Base-by-base conservation (phyloP, 2,329 filamentous ascomycete species). In the Graphiopsis chlorocephala region DNA sequence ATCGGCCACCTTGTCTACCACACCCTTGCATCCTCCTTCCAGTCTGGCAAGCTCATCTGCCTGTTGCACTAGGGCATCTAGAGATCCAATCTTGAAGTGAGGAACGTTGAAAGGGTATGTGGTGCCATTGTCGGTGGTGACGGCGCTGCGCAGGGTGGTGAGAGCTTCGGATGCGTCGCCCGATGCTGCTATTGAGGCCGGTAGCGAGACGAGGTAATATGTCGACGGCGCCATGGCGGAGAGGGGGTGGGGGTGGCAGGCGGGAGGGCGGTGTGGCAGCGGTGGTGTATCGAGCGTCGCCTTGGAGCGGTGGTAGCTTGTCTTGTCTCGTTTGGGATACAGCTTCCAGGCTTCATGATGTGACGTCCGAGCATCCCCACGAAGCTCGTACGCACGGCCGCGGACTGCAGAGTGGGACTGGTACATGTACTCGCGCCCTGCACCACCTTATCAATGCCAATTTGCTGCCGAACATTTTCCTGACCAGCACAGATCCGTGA, bases 81-180 rank as follows among this genome's bases (percentile, higher is more conserved):
- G 85, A 0, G 95, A 97, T 65, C 95, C 95, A 77, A 99, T 96
- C 83, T 98, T 99, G 85, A 99, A 97, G 69, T 93, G 90, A 23
- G 95, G 95, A 68, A 98, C 90, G 64, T 86, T 82, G 76, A 98
- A 97, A 2, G 88, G 88, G 60, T 88, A 82, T 53, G 92, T 89
- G 61, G 85, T 87, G 75, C 90, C 92, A 77, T 91, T 88, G 72
- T 96, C 91, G 64, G 86, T 81, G 58, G 86, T 83, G 63, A 97
- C 84, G 48, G 89, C 92, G 64, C 88, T 81, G 71, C 88, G 87
- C 67, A 99, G 80, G 53, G 92, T 86, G 56, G 88, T 85, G 70
- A 97, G 83, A 69, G 94, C 92, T 78, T 96, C 92, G 70, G 94
- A 90, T 73, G 85, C 85, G 80, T 94, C 87, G 80, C 87, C 86